Base-by-base conservation (phyloP, 495 filamentous ascomycete species). In the Penicillium canariense region DNA sequence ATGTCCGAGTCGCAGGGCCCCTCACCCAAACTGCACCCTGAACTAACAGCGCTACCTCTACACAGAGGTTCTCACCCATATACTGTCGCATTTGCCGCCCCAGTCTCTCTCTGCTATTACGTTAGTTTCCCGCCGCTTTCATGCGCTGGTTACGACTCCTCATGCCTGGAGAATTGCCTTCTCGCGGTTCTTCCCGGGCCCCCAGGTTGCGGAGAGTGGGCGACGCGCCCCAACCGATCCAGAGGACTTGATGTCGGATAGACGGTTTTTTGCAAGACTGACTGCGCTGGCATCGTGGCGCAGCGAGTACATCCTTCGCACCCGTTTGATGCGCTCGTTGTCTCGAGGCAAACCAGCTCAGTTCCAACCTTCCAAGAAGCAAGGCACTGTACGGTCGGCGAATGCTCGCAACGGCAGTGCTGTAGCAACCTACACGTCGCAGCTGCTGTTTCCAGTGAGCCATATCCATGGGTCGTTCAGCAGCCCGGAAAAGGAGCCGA, bases 91-190 rank as follows among this genome's bases (percentile, higher is more conserved):
- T 72, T 72, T 97, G 32, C 83, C 90, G 12, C 88, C 91, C 9
- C 79, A 87, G 45, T 88, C 90, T 5, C 80, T 96, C 43, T 84
- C 83, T 5, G 78, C 86, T 5, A 85, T 93, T 2, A 82, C 90
- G 8, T 74, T 92, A 36, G 91, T 97, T 15, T 96, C 90, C 26
- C 85, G 84, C 61, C 88, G 87, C 46, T 93, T 96, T 68, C 87
- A 94, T 67, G 71, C 75, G 32, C 73, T 97, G 51, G 87, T 96
- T 39, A 96, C 89, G 2, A 89, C 87, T 2, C 91, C 90, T 2
- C 90, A 96, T 69, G 90, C 91, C 3, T 97, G 92, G 92, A 80
- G 89, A 42, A 87, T 86, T 51, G 92, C 91, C 1, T 97, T 97
- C 61, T 81, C 88, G 39, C 88, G 91, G 11, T 93, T 84, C 75